phyloP scores from a whole-genome alignment of 208 protist species.

The Leishmania tropica region DNA sequence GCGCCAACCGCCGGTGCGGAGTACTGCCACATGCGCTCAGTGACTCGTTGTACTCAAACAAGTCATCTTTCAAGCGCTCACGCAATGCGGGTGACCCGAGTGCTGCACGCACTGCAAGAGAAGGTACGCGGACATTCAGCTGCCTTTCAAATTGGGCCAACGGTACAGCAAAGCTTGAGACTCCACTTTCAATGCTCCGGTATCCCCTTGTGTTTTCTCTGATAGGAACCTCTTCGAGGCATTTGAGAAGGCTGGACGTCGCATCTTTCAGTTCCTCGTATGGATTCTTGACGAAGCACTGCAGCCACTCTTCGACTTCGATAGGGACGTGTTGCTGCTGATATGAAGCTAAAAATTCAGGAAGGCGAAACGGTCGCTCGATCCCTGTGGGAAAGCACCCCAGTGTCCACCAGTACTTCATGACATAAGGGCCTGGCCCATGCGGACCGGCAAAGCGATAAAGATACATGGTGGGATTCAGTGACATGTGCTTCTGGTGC shows the following conservation, averaged over 20 bases:
- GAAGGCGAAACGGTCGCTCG: slow-evolving; percentile 76
- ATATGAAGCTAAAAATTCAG: slow-evolving; percentile 84
- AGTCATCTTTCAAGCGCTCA: slow-evolving; percentile 68
- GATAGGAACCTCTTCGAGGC: slow-evolving; percentile 41
- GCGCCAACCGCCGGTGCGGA: slow-evolving; percentile 70
- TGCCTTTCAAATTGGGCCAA: slow-evolving; percentile 57
- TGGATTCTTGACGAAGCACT: slow-evolving; percentile 73
- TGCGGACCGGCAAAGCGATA: slow-evolving; percentile 83
- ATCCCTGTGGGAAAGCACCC: slow-evolving; percentile 88
- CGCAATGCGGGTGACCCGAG: slow-evolving; percentile 40
- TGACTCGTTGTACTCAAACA: slow-evolving; percentile 74
- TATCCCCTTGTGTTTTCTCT: slow-evolving; percentile 54
- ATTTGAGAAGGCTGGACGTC: slow-evolving; percentile 41
- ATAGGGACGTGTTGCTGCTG: slow-evolving; percentile 84
- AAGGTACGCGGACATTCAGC: slow-evolving; percentile 60
- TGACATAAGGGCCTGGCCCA: slow-evolving; percentile 85
- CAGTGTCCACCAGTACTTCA: slow-evolving; percentile 93
- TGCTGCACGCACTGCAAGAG: slow-evolving; percentile 58
- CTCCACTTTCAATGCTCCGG: slow-evolving; percentile 30
- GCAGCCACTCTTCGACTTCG: slow-evolving; percentile 89
- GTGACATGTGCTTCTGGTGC: slow-evolving; percentile 89
- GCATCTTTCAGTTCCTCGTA: slow-evolving; percentile 52
- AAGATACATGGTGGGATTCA: slow-evolving; percentile 83
- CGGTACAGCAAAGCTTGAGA: slow-evolving; percentile 41
- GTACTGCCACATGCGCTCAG: slow-evolving; percentile 65